Evolutionary conservation across 1,139 yeast genomes (phyloP), one percentile per base, ranked within the genome.

Genomic region (Blastobotrys aristatus): DNA sequence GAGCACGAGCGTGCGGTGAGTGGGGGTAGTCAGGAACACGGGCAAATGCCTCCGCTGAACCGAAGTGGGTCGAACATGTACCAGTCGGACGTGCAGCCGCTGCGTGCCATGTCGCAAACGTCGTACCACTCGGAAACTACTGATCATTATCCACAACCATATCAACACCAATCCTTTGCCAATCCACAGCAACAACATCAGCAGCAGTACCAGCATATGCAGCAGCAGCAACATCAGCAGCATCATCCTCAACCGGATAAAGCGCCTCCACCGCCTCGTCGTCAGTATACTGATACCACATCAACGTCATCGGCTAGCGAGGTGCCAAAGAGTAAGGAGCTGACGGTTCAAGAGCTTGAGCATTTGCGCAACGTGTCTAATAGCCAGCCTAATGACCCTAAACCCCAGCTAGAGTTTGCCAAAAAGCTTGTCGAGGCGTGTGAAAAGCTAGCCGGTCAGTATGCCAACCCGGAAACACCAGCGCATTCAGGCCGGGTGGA

Each of bases 321-420:
- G 6, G 14, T 5, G 11, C 14, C 21, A 2, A 21, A 16, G 10
- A 20, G 10, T 13, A 51, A 53, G 43, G 53, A 52, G 35, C 50
- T 63, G 26, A 60, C 64, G 3, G 58, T 59, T 7, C 56, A 57
- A 34, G 59, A 59, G 48, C 57, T 67, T 46, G 70, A 67, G 49
- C 47, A 55, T 7, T 48, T 51, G 4, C 59, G 69, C 4, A 54
- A 54, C 16, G 53, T 54, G 18, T 68, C 69, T 10, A 50, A 54
- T n/a, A 52, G 52, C 21, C 57, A 57, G 29, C 58, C 65, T 3
- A 59, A 60, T 43, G 67, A 64, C 50, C 65, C 64, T 6, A 53
- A 53, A 7, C 54, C 58, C 14, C 68, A 65, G 53, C 61, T 70
- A 18, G 70, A 69, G 33, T 62, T 62, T 40, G 75, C 74, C 27